Evolutionary conservation across 768 basidiomycete species (phyloP), one percentile per base, ranked within the genome.

Genomic region (Lentinula guzmanii): DNA sequence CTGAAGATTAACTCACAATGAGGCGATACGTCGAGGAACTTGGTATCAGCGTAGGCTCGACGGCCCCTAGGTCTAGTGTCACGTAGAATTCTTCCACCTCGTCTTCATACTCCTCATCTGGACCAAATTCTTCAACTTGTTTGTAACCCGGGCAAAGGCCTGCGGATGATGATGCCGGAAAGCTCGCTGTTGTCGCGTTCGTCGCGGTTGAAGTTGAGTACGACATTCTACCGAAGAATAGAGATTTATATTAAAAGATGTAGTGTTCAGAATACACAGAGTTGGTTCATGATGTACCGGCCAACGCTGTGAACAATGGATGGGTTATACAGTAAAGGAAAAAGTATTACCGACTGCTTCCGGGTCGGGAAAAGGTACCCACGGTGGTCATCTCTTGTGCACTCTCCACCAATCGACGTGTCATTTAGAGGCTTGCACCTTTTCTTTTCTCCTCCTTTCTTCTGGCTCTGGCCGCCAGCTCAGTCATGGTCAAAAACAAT

Each of bases 11-110:
- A 76, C 90, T 72, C 70, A 91, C 91, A 58, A 91, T 88, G n/a
- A 92, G 75, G 50, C 86, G 82, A 69, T 87, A 92, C 1, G 83
- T 76, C 0, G 85, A 81, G 0, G 85, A 84, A 66, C 83, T 91
- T 1, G 90, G 87, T 5, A 93, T 78, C 31, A 93, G 80, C 0
- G 86, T 86, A 2, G 90, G 89, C 66, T 93, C 89, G 37, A 88
- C 79, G 60, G 72, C 74, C 33, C 87, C 89, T 1, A 93, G 75
- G 69, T 93, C 91, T 18, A 93, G 77, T 0, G 89, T 90, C 11
- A 91, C 82, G 66, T 91, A 91, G 7, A 75, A 75, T 4, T 87
- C 71, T 61, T 85, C 85, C 61, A 82, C 80, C 21, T 79, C 77
- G 18, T 79, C 74, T 62, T 87, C 80, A 65, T 90, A 90, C 33